These are phyloP conservation scores for Cordia subcordata DNA, from an alignment of 257 asterid genomes.

Conservation along the genomic window DNA sequence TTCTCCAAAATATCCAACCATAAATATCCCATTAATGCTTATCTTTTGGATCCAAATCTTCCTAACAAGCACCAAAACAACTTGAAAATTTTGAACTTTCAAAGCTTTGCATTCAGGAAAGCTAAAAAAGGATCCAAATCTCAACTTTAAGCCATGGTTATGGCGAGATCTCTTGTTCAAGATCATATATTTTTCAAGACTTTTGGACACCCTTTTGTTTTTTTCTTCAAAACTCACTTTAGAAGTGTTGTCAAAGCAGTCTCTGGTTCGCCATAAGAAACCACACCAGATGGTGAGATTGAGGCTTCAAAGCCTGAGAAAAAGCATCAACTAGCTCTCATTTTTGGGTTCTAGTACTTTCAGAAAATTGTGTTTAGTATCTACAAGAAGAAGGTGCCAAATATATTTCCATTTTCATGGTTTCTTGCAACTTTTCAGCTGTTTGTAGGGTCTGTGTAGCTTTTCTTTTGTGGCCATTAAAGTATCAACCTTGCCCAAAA, in stretches of 20 bases:
- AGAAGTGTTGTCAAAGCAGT: constrained; percentile 38
- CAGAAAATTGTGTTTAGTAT: constrained; percentile 87
- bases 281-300: constrained; percentile 55
- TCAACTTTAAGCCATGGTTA: constrained; percentile 12
- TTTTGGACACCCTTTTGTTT: constrained; percentile 32
- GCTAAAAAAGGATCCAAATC: constrained; percentile 1
- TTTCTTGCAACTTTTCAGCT: constrained; percentile 91
- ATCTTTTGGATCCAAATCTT: constrained; percentile 37
- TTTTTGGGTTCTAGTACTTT: constrained; percentile 89
- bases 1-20: constrained; percentile 37
- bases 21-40: constrained; percentile 25
- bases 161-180: constrained; percentile 45
- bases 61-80: constrained; percentile 26
- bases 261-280: constrained; percentile 49
- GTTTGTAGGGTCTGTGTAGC: constrained; percentile 78
- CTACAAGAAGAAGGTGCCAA: constrained; percentile 72
- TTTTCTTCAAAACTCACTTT: constrained; percentile 28
- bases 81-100: constrained; percentile 11
- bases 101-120: constrained; percentile 9
- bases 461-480: constrained; percentile 62
- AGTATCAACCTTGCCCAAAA: constrained; percentile 76
- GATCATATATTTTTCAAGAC: constrained; percentile 30
- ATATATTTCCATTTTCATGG: constrained; percentile 88
- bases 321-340: constrained; percentile 52
- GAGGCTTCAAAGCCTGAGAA: constrained; percentile 46